Evolutionary conservation across 257 asterid species (phyloP).

Genomic region (Scutellaria galericulata): DNA sequence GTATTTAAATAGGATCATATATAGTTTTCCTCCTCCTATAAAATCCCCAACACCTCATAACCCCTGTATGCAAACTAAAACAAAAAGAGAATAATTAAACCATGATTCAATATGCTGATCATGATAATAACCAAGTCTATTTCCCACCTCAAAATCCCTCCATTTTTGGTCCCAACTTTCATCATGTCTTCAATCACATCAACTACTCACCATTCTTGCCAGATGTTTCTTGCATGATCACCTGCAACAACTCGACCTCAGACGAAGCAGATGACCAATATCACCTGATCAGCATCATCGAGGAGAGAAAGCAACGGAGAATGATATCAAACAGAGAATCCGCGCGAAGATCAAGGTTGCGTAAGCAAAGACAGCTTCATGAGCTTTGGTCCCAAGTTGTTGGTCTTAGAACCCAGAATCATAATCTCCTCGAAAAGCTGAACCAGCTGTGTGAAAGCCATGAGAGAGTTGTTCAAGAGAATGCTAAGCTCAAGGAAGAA

Average conservation of each 20-base stretch:
- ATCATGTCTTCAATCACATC: constrained; percentile 21
- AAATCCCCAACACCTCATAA: constrained; percentile 40
- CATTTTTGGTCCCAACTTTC: constrained; percentile 24
- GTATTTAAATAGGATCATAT: not conserved
- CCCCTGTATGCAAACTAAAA: too few species aligned
- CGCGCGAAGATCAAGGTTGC: constrained; percentile 69
- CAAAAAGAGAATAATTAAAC: not conserved
- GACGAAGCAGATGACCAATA: constrained; percentile 55
- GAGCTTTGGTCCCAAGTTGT: constrained; percentile 55
- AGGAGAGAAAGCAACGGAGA: constrained; percentile 56
- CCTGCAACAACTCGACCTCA: constrained; percentile 56
- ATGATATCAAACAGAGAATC: constrained; percentile 71
- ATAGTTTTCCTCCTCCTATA: constrained; percentile 42
- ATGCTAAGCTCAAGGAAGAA: constrained; percentile 50
- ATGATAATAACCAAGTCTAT: constrained; percentile 21
- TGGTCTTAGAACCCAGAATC: constrained; percentile 45
- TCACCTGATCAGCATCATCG: constrained; percentile 18
- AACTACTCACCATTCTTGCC: constrained; percentile 9
- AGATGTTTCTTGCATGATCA: constrained; percentile 30
- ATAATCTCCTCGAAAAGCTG: constrained; percentile 40
- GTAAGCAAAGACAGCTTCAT: constrained; percentile 64
- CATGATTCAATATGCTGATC: constrained; percentile 35
- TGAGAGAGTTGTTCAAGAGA: constrained; percentile 43
- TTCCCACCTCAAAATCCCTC: constrained; percentile 27
- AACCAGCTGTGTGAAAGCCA: constrained; percentile 44